Evolutionary conservation across 208 protist genomes (phyloP).

Genomic region (Trypanosoma vivax): DNA sequence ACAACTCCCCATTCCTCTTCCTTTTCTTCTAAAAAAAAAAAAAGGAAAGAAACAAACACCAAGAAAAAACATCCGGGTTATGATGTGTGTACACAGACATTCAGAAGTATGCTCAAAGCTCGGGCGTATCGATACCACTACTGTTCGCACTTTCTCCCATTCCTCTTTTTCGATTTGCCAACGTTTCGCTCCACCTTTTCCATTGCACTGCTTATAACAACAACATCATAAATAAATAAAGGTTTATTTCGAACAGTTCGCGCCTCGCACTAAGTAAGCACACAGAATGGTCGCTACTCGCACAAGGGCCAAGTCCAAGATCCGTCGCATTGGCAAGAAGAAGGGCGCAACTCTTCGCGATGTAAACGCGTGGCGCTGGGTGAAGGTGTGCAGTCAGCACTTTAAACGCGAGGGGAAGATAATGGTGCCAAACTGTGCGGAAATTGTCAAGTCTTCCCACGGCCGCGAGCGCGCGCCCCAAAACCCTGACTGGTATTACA

Average conservation of each 20-base stretch:
- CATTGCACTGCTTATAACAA: background rate
- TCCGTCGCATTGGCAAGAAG: slow-evolving; percentile 83
- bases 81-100: too few species aligned
- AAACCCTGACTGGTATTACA: slow-evolving; percentile 98
- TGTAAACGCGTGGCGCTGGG: slow-evolving; percentile 93
- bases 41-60: too few species aligned
- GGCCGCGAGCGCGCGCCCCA: slow-evolving; percentile 95
- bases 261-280: background rate
- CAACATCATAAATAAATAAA: slow-evolving; percentile 2
- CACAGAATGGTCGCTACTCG: slow-evolving; percentile 16
- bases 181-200: background rate
- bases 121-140: too few species aligned
- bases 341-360: slow-evolving; percentile 92
- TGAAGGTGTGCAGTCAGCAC: slow-evolving; percentile 91
- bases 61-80: too few species aligned
- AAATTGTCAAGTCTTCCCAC: slow-evolving; percentile 95
- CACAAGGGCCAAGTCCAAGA: slow-evolving; percentile 47
- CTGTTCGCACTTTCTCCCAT: too few species aligned
- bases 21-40: too few species aligned
- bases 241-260: slow-evolving; percentile 8
- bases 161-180: slow-evolving; percentile 8
- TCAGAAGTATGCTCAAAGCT: too few species aligned
- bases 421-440: slow-evolving; percentile 93
- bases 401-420: slow-evolving; percentile 94
- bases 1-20: too few species aligned